Conservation (phyloP, 1,284 basidiomycete genomes). For the Puccinia brachypodii region DNA sequence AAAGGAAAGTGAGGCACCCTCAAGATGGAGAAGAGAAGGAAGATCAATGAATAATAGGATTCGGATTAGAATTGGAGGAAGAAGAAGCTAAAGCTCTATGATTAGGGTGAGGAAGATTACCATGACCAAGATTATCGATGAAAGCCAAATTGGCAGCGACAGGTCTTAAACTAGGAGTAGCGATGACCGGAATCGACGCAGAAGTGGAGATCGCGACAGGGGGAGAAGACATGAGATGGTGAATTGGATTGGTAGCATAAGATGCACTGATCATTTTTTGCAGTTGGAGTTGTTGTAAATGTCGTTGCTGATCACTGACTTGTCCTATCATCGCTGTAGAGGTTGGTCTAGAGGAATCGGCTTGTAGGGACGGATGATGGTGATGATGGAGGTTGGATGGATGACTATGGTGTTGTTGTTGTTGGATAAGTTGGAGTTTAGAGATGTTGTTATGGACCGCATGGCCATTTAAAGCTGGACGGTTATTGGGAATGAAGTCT, state of each 20-base stretch:
- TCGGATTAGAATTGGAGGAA: not conserved
- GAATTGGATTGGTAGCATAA: not conserved
- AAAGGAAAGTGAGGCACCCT: not conserved
- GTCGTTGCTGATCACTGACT: conserved; percentile 1
- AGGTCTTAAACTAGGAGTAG: not conserved
- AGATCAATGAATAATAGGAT: not conserved
- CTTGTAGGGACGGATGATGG: not conserved
- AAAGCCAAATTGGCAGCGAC: not conserved
- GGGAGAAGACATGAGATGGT: not conserved
- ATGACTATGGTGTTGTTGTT: not conserved
- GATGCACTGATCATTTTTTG: not conserved
- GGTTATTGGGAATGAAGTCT: not conserved
- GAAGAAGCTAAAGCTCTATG: conserved; percentile 4
- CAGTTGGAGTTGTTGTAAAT: conserved; percentile 1
- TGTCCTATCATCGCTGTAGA: not conserved
- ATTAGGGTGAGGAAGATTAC: conserved; percentile 11
- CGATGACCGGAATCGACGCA: not conserved
- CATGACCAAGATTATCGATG: too few species aligned
- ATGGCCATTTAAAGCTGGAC: not conserved
- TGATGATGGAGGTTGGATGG: not conserved
- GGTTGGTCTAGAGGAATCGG: not conserved
- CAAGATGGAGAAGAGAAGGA: not conserved
- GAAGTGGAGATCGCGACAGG: not conserved
- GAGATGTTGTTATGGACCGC: conserved; percentile 13
- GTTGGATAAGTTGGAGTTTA: not conserved